These are phyloP conservation scores for Syzygium malaccense DNA, from an alignment of 441 rosid species.

Conservation along the genomic window DNA sequence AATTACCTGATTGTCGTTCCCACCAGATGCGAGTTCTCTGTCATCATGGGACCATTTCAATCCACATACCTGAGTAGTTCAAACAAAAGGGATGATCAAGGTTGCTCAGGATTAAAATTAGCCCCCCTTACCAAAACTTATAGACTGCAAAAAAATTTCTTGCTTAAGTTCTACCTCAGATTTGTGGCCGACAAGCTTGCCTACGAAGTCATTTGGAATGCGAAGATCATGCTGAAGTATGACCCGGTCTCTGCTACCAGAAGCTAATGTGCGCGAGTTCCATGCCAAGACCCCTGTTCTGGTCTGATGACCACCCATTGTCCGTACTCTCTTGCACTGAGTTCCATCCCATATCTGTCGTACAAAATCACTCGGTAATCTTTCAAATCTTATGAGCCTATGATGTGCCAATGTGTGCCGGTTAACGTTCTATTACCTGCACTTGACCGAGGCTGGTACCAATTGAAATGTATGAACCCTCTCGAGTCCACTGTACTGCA, in stretches of 20 bases:
- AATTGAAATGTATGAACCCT: constrained; percentile 86
- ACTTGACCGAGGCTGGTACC: constrained; percentile 91
- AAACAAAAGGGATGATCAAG: not conserved
- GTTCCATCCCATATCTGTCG: constrained; percentile 91
- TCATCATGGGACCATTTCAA: constrained; percentile 98
- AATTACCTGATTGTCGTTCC: constrained; percentile 90
- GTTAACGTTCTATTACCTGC: constrained; percentile 48
- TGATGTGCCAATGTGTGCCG: not conserved
- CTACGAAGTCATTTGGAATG: constrained; percentile 54
- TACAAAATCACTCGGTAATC: not conserved
- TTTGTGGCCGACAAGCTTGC: constrained; percentile 89
- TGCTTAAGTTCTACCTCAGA: constrained; percentile 50
- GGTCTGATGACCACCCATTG: constrained; percentile 98
- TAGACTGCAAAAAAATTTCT: not conserved
- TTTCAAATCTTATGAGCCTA: not conserved
- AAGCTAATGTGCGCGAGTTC: constrained; percentile 80
- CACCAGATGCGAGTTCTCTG: constrained; percentile 98
- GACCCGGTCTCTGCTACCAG: constrained; percentile 94
- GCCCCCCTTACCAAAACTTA: not conserved
- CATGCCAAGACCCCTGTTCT: constrained; percentile 94
- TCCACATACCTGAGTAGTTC: constrained; percentile 60
- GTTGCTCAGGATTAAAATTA: not conserved
- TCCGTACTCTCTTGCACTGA: constrained; percentile 74
- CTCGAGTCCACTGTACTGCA: constrained; percentile 94
- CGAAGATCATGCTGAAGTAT: constrained; percentile 97